These are phyloP conservation scores for Ceratocystis lukuohia DNA, from an alignment of 2,329 filamentous ascomycete species.

Conservation along the genomic window DNA sequence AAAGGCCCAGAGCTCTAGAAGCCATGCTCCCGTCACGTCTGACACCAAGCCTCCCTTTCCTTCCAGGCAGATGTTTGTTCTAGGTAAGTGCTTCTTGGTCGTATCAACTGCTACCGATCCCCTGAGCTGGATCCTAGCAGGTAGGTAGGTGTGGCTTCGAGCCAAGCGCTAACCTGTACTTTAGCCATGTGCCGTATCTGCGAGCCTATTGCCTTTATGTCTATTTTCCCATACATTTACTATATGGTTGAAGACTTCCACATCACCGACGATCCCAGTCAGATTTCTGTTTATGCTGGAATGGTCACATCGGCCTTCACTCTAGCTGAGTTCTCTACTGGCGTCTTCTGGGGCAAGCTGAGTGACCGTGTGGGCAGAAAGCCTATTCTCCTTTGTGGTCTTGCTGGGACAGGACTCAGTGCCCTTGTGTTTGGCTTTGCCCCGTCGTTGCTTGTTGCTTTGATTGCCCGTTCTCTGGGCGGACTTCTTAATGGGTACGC, in stretches of 20 bases:
- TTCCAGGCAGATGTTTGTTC: slow-evolving; percentile 30
- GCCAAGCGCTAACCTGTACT: slow-evolving; percentile 8
- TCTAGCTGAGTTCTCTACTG: slow-evolving; percentile 85
- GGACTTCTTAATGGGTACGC: slow-evolving; percentile 82
- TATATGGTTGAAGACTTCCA: slow-evolving; percentile 92
- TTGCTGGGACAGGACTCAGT: slow-evolving; percentile 81
- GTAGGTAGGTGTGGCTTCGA: slow-evolving; percentile 1
- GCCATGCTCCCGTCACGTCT: not conserved
- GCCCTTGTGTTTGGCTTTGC: slow-evolving; percentile 89
- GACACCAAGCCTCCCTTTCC: slow-evolving; percentile 28
- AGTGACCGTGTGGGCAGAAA: slow-evolving; percentile 90
- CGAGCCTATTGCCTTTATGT: slow-evolving; percentile 99
- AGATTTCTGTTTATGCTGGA: slow-evolving; percentile 84
- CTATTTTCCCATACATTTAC: slow-evolving; percentile 96
- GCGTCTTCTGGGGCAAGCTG: slow-evolving; percentile 82
- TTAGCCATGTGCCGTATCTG: slow-evolving; percentile 85
- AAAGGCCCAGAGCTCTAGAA: not conserved
- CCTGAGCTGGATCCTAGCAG: not conserved
- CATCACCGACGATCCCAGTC: slow-evolving; percentile 61
- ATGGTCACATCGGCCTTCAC: slow-evolving; percentile 96
- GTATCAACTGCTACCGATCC: not conserved
- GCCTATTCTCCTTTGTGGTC: slow-evolving; percentile 77
- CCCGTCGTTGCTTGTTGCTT: slow-evolving; percentile 63
- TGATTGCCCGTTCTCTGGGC: slow-evolving; percentile 77
- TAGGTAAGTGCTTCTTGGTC: slow-evolving; percentile 28